phyloP scores from a whole-genome alignment of 2,329 filamentous ascomycete species.

The Pseudohalonectria lignicola region DNA sequence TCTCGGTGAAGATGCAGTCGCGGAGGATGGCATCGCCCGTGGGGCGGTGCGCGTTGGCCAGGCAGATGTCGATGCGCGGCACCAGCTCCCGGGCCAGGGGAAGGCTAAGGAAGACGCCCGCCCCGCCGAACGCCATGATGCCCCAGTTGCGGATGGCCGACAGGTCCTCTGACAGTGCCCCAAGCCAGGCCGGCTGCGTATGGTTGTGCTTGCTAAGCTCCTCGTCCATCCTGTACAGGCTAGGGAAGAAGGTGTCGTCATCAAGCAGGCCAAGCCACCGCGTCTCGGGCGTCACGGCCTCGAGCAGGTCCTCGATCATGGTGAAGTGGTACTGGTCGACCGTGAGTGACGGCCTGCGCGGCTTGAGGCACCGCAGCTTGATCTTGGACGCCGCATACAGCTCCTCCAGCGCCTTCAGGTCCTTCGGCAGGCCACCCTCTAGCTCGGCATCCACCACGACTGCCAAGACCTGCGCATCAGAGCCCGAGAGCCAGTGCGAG shows the following conservation, averaged over 20 bases:
- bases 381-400: constrained; percentile 20
- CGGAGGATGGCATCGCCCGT: constrained; percentile 45
- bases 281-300: constrained; percentile 29
- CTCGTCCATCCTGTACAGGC: constrained; percentile 36
- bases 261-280: constrained; percentile 48
- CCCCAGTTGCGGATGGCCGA: constrained; percentile 39
- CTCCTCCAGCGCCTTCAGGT: constrained; percentile 16
- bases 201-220: constrained; percentile 36
- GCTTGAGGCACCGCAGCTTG: constrained; percentile 9
- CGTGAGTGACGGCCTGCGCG: constrained; percentile 20
- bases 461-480: constrained; percentile 38
- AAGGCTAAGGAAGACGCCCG: constrained; percentile 45
- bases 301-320: constrained; percentile 37
- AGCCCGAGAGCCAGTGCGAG: constrained; percentile 42
- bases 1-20: constrained; percentile 45
- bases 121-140: constrained; percentile 50
- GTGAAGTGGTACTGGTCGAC: constrained; percentile 47
- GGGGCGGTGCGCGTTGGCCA: constrained; percentile 25
- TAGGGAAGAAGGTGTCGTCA: constrained; percentile 54
- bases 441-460: constrained; percentile 30
- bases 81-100: constrained; percentile 37
- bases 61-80: constrained; percentile 35
- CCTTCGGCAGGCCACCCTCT: constrained; percentile 2
- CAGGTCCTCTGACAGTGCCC: constrained; percentile 46
- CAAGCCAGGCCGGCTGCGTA: constrained; percentile 38